These are phyloP conservation scores for Geotrichum klebahnii DNA, from an alignment of 1,139 yeast genomes.

Conservation along the genomic window DNA sequence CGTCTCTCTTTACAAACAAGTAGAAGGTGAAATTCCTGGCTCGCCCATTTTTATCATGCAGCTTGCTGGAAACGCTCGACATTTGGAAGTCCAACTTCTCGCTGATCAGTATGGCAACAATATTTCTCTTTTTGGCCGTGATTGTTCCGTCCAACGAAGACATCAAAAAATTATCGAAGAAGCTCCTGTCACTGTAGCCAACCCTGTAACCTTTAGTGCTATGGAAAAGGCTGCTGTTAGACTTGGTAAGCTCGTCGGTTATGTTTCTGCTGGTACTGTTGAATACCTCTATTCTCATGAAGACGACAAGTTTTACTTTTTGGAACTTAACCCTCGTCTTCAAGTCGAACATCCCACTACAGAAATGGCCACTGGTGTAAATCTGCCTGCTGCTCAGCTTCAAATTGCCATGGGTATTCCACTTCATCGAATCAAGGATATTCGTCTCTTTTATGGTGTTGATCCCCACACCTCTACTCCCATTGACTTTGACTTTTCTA, in stretches of 20 bases:
- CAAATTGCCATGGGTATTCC: slow-evolving; percentile 99
- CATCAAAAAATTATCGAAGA: slow-evolving; percentile 95
- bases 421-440: slow-evolving; percentile 88
- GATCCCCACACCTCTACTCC: slow-evolving; percentile 91
- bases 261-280: slow-evolving; percentile 97
- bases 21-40: slow-evolving; percentile 92
- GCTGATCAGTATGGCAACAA: slow-evolving; percentile 96
- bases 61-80: slow-evolving; percentile 92
- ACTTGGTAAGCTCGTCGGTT: slow-evolving; percentile 92
- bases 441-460: slow-evolving; percentile 87
- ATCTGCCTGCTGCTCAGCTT: slow-evolving; percentile 95
- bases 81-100: slow-evolving; percentile 87
- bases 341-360: slow-evolving; percentile 99
- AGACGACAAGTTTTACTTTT: slow-evolving; percentile 90
- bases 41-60: slow-evolving; percentile 94
- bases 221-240: slow-evolving; percentile 98
- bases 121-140: slow-evolving; percentile 90
- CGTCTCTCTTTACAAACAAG: slow-evolving; percentile 69
- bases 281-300: slow-evolving; percentile 92
- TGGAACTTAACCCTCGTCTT: slow-evolving; percentile 94
- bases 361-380: slow-evolving; percentile 98
- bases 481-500: slow-evolving; percentile 83
- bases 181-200: slow-evolving; percentile 94
- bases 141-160: slow-evolving; percentile 96
- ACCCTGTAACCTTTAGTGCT: slow-evolving; percentile 71